A percentile compares a stretch with the other conserved stretches of the same genome.
Conservation (phyloP, 116 monocot genomes). For the Cymodocea nodosa region DNA sequence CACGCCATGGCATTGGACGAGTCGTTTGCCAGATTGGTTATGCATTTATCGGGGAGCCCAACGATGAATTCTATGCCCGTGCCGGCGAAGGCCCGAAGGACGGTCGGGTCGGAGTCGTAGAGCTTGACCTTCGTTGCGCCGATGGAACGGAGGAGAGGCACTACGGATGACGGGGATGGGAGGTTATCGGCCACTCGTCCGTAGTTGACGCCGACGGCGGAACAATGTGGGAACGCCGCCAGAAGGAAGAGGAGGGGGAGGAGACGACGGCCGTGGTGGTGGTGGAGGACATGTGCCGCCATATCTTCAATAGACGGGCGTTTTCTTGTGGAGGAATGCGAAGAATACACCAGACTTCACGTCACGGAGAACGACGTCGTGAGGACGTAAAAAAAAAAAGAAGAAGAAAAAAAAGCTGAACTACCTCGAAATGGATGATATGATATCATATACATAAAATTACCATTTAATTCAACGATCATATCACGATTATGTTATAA, state of each 20-base stretch:
- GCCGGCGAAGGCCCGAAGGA: slow-evolving; percentile 32
- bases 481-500: too few species aligned
- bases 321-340: not conserved
- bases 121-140: slow-evolving; percentile 18
- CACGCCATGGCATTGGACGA: slow-evolving; percentile 15
- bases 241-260: not conserved
- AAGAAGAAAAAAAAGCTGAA: too few species aligned
- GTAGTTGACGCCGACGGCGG: slow-evolving; percentile 35
- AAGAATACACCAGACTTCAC: not conserved
- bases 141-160: slow-evolving; percentile 26
- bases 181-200: slow-evolving; percentile 32
- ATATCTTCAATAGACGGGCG: not conserved
- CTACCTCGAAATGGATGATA: too few species aligned
- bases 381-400: too few species aligned
- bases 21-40: slow-evolving; percentile 8
- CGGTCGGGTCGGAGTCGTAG: slow-evolving; percentile 34
- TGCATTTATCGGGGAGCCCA: slow-evolving; percentile 20
- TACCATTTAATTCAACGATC: too few species aligned
- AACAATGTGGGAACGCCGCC: slow-evolving; percentile 1
- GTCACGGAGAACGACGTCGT: not conserved
- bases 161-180: slow-evolving; percentile 13
- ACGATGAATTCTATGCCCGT: slow-evolving; percentile 28
- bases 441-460: too few species aligned
- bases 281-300: not conserved
- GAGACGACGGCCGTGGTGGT: not conserved